Percentiles rank a stretch among this genome's conserved stretches.
Conservation (phyloP, 768 basidiomycete species). For the Tulasnella sp. region DNA sequence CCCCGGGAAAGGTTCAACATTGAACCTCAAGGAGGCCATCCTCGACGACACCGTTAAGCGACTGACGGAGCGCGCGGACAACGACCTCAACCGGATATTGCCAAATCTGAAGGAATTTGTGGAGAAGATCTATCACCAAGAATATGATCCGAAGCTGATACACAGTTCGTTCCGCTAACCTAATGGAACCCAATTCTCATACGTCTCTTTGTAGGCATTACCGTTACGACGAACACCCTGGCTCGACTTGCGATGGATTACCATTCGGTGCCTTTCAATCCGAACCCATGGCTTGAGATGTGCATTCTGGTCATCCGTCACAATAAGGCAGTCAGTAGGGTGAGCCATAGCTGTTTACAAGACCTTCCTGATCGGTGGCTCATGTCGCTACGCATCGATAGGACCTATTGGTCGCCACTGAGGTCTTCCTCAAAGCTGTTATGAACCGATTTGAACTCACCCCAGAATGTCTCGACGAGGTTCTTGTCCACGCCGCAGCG, state of each 20-base stretch:
- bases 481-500: constrained; percentile 38
- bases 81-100: constrained; percentile 32
- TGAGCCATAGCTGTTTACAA: constrained; percentile 21
- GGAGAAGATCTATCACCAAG: constrained; percentile 43
- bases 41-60: constrained; percentile 36
- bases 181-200: constrained; percentile 27
- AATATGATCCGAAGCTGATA: constrained; percentile 42
- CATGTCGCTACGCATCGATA: constrained; percentile 21
- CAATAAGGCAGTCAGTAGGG: constrained; percentile 47
- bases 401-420: constrained; percentile 49
- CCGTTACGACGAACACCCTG: constrained; percentile 39
- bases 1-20: constrained; percentile 28
- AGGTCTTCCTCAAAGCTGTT: constrained; percentile 45
- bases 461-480: constrained; percentile 31
- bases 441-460: constrained; percentile 41
- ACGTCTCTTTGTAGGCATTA: constrained; percentile 43
- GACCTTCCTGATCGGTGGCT: not conserved
- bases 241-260: constrained; percentile 49
- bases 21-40: constrained; percentile 33
- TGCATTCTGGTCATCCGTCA: constrained; percentile 42
- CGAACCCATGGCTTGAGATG: constrained; percentile 43
- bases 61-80: constrained; percentile 38
- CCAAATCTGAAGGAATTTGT: constrained; percentile 47
- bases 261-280: constrained; percentile 37
- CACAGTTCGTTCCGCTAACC: constrained; percentile 26